Evolutionary conservation across 371 early-diverging fungal genomes (phyloP).

Genomic region (Mortierella sp.): DNA sequence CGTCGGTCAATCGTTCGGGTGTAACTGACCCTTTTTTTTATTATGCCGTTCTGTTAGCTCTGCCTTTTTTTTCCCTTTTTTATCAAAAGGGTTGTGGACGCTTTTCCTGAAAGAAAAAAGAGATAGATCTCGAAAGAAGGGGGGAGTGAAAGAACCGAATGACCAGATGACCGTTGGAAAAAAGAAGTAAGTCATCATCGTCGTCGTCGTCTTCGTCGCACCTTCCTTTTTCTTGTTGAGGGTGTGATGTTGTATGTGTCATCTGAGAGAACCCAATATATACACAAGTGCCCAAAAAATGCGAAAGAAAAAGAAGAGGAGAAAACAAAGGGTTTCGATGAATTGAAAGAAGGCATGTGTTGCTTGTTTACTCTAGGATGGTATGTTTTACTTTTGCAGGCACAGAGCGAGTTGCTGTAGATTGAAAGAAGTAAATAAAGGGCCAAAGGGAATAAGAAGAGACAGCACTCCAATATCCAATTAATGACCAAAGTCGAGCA

Average conservation of each 20-base stretch:
- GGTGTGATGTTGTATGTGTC: neutral
- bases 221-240: neutral
- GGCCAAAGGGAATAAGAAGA: neutral
- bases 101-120: neutral
- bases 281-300: neutral
- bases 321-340: neutral
- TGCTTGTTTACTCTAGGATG: neutral
- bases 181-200: neutral
- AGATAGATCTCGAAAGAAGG: neutral
- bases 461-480: neutral
- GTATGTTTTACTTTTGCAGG: neutral
- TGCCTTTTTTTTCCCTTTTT: neutral
- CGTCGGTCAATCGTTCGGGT: neutral
- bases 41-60: neutral
- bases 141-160: neutral
- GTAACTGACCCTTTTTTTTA: neutral
- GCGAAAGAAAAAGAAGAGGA: neutral
- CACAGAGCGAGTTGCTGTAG: neutral
- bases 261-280: neutral
- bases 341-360: neutral
- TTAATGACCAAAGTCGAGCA: neutral
- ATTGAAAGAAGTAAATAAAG: neutral
- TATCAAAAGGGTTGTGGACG: neutral
- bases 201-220: neutral
- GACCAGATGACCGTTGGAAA: conserved; percentile 14